Evolutionary conservation across 129 eudicot species (phyloP).

Genomic region (Sambucus nigra): DNA sequence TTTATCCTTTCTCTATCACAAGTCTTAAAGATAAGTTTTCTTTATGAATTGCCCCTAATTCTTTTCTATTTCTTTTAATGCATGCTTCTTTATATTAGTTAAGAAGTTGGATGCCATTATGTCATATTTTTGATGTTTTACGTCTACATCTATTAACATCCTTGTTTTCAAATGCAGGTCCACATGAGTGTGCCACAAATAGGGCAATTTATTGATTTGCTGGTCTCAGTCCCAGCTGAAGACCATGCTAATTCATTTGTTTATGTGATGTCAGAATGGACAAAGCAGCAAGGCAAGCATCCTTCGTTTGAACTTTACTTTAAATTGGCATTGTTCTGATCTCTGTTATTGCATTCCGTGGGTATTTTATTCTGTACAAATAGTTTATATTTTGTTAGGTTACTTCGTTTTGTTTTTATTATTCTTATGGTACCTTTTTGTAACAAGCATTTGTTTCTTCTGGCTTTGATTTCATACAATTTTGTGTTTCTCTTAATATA

Average conservation of each 20-base stretch:
- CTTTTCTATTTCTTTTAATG: not conserved
- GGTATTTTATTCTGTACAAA: not conserved
- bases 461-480: too few relatives aligned
- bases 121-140: too few relatives aligned
- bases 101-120: not conserved
- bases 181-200: constrained; percentile 86
- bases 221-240: constrained; percentile 68
- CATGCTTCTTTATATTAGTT: not conserved
- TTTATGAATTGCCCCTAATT: not conserved
- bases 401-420: too few relatives aligned
- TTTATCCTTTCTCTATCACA: constrained; percentile 1
- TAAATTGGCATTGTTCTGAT: not conserved
- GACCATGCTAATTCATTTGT: constrained; percentile 57
- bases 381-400: not conserved
- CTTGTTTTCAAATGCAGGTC: constrained; percentile 41
- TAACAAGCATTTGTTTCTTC: too few relatives aligned
- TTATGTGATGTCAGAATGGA: constrained; percentile 90
- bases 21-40: not conserved
- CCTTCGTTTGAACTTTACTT: constrained; percentile 3
- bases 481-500: too few relatives aligned
- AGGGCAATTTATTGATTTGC: constrained; percentile 71
- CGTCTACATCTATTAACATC: not conserved
- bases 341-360: not conserved
- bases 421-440: too few relatives aligned
- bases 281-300: constrained; percentile 74